Evolutionary conservation across 1,284 basidiomycete species (phyloP), one percentile per base, ranked within the genome.

Genomic region (Xerocomus minutiporus): DNA sequence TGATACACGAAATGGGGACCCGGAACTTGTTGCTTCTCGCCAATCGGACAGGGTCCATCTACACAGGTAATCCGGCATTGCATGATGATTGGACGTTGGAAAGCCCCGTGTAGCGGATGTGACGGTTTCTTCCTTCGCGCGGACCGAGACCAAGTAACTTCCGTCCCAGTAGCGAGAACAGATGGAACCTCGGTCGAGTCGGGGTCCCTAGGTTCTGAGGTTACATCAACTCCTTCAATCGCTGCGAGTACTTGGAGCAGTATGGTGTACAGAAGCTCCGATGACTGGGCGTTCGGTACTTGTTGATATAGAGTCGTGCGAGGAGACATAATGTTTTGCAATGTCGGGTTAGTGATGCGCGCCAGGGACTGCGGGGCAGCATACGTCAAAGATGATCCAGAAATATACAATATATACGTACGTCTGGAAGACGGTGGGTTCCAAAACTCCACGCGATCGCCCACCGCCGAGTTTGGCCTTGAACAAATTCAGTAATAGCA

Each of bases 381-480:
- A 5, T 17, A 26, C 62, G 45, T 50, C 39, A 54, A 13, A 48
- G 31, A n/a, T 26, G 1, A 13, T 4, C 31, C 5, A 31, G n/a
- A 20, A 28, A 57, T 46, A 32, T 41, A 32, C 26, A n/a, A 55
- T 7, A 29, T 36, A 9, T 26, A 74, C 88, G 48, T 64, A 93
- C 93, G 57, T 95, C 91, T 1, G 89, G 84, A 28, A 96, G 71
- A 8, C 83, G 80, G 8, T 68, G 64, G 20, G 79, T 73, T 1
- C 70, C 73, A 55, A 86, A 86, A 0, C 88, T 91, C 95, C 95
- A 97, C 0, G 80, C 88, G 0, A 97, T 70, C 0, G 86, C 89
- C 93, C 94, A 98, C 20, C 95, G 80, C 9, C 85, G 79, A 0
- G 94, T 97, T 56, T 85, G 81, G 1, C 93, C 91, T 69, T 94